Conservation (phyloP, 139 green algal species). For the Micractinium conductrix region DNA sequence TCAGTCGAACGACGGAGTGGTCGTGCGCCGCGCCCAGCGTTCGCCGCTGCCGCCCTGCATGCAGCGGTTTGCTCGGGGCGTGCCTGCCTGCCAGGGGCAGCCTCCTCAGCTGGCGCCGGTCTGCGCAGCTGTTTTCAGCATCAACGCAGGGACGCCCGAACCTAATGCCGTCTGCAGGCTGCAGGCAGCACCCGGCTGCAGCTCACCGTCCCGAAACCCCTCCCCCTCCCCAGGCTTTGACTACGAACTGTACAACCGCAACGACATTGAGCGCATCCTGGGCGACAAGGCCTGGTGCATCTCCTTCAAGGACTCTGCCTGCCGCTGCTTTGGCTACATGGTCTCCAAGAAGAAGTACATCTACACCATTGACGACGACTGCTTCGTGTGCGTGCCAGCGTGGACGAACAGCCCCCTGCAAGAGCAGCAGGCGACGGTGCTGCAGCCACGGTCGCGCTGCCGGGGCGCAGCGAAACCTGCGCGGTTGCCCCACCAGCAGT, state of each 20-base stretch:
- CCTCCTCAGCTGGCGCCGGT: too few species aligned
- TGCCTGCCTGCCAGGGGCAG: too few species aligned
- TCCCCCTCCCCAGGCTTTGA: conserved; percentile 72
- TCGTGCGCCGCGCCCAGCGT: neutral
- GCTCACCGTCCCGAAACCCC: neutral
- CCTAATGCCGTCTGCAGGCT: neutral
- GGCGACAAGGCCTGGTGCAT: conserved; percentile 95
- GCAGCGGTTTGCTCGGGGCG: neutral
- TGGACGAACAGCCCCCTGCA: too few species aligned
- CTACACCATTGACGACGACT: conserved; percentile 79
- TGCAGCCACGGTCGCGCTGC: too few species aligned
- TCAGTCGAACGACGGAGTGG: neutral
- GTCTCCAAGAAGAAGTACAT: conserved; percentile 95
- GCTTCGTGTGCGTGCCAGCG: conserved; percentile 32
- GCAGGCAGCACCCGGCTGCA: too few species aligned
- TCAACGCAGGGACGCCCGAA: neutral
- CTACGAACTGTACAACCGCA: conserved; percentile 95
- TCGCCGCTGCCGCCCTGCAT: neutral
- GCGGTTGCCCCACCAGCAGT: too few species aligned
- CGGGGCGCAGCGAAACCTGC: too few species aligned
- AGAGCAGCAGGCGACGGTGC: too few species aligned
- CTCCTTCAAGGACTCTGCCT: conserved; percentile 83
- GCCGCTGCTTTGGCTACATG: conserved; percentile 93
- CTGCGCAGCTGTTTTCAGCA: neutral
- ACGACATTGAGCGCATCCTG: conserved; percentile 96